Conservation (phyloP, 2,329 filamentous ascomycete species). For the Phaeosphaeria sp. region DNA sequence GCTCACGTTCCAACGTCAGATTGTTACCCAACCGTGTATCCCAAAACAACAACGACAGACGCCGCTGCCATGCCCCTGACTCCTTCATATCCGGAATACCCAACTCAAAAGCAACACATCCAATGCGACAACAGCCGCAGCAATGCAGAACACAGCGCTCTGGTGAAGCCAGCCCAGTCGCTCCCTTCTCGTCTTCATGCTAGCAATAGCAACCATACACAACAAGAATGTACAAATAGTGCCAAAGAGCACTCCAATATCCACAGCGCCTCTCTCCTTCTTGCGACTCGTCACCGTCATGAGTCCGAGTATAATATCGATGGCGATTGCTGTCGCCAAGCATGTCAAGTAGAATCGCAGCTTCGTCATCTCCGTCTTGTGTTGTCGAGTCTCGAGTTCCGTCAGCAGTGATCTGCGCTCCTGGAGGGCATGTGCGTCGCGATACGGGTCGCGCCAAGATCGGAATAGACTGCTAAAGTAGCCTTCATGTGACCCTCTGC, state of each 20-base stretch:
- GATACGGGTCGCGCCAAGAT: constrained; percentile 29
- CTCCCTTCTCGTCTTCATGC: constrained; percentile 40
- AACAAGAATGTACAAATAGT: constrained; percentile 67
- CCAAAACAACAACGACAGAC: neutral
- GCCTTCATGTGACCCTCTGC: constrained; percentile 16
- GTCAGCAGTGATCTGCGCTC: constrained; percentile 57
- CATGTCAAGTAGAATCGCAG: constrained; percentile 55
- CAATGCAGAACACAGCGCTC: constrained; percentile 32
- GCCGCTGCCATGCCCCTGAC: neutral
- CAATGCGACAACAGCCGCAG: constrained; percentile 31
- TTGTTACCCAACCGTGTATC: neutral
- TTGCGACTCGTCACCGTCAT: constrained; percentile 73
- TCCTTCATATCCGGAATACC: constrained; percentile 16
- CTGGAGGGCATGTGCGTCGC: constrained; percentile 53
- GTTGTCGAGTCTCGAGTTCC: constrained; percentile 39
- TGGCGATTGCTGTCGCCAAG: constrained; percentile 65
- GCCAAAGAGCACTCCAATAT: constrained; percentile 74
- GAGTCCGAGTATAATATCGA: constrained; percentile 69
- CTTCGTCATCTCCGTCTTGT: constrained; percentile 45
- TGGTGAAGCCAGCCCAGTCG: constrained; percentile 42
- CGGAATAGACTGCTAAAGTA: constrained; percentile 44
- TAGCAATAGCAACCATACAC: constrained; percentile 37
- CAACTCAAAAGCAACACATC: constrained; percentile 41
- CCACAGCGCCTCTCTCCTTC: constrained; percentile 73
- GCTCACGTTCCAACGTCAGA: neutral